Evolutionary conservation across 345 rosid species (phyloP).

Genomic region (Excoecaria agallocha): DNA sequence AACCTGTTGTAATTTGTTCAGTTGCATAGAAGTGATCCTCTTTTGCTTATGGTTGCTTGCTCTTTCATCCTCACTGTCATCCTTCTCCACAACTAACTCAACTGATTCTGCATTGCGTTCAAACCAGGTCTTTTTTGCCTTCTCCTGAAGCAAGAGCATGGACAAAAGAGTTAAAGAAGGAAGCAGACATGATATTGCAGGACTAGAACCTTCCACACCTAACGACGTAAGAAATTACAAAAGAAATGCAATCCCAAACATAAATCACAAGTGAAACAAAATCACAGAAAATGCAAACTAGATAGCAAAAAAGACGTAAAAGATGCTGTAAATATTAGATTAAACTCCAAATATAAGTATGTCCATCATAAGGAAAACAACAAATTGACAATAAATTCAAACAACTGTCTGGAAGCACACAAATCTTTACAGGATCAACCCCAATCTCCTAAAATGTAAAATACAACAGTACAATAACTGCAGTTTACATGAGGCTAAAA

Average conservation of each 20-base stretch:
- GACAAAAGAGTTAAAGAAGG: not conserved
- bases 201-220: not conserved
- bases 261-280: slow-evolving; percentile 3
- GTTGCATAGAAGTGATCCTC: slow-evolving; percentile 17
- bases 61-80: slow-evolving; percentile 89
- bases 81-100: slow-evolving; percentile 62
- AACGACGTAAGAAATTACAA: not conserved
- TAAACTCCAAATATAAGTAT: not conserved
- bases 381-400: not conserved
- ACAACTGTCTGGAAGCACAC: not conserved
- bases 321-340: not conserved
- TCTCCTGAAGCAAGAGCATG: slow-evolving; percentile 45
- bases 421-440: not conserved
- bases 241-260: not conserved
- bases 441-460: not conserved
- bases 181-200: not conserved
- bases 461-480: not conserved
- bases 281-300: not conserved
- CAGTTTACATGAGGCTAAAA: not conserved
- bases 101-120: slow-evolving; percentile 75
- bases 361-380: not conserved
- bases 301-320: not conserved
- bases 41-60: slow-evolving; percentile 56
- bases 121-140: slow-evolving; percentile 76
- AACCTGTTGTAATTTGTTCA: slow-evolving; percentile 56